phyloP scores from a whole-genome alignment of 371 early-diverging fungal species.

The Thermomucor indicae-seudaticae region DNA sequence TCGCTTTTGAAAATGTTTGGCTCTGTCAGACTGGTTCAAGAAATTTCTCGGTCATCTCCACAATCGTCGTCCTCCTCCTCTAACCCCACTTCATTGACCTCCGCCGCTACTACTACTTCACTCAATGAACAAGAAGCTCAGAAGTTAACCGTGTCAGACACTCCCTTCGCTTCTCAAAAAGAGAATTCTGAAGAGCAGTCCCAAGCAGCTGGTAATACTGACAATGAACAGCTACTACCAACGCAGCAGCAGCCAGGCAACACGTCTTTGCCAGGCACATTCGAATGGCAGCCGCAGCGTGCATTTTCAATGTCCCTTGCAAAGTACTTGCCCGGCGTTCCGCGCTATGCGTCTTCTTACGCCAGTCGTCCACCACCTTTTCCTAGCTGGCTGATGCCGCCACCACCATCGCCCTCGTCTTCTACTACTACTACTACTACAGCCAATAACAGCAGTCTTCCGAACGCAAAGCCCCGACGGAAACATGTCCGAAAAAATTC shows the following conservation, averaged over 20 bases:
- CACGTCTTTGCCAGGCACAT: neutral
- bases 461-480: constrained; percentile 1
- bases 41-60: constrained; percentile 36
- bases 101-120: constrained; percentile 1
- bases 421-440: neutral
- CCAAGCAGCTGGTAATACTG: neutral
- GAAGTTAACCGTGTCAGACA: too few species aligned
- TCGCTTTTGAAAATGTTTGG: constrained; percentile 40
- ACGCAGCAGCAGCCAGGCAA: neutral
- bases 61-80: constrained; percentile 1
- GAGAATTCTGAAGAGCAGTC: too few species aligned
- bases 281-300: neutral
- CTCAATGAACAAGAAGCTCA: neutral
- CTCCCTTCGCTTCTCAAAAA: too few species aligned
- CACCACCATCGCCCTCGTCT: neutral
- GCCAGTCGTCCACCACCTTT: constrained; percentile 5
- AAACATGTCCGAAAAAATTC: constrained; percentile 4
- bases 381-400: constrained; percentile 4
- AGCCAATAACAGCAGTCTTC: neutral
- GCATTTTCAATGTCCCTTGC: constrained; percentile 2
- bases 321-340: constrained; percentile 1
- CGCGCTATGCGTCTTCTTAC: neutral
- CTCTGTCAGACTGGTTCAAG: constrained; percentile 45
- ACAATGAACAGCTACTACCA: neutral
- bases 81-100: neutral